Base-by-base conservation (phyloP, 1,139 yeast species). In the Diutina sp. region DNA sequence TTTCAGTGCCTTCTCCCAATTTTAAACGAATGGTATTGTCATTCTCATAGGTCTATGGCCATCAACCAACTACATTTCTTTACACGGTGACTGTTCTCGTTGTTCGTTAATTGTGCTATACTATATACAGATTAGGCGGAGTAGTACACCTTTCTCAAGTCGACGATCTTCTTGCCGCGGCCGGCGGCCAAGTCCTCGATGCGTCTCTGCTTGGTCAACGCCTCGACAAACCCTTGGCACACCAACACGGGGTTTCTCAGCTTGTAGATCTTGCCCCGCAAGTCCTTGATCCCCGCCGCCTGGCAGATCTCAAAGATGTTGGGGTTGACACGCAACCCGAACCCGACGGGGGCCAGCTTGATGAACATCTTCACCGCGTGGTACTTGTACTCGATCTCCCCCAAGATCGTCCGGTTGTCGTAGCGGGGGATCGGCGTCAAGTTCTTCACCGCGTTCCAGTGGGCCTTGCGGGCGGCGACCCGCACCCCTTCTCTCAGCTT, bases 221-320 rank as follows among this genome's bases (percentile, higher is more conserved):
- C 97, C 68, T 90, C 95, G 58, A 91, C 78, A 57, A 91, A 83
- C 54, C 95, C 96, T 74, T 91, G 90, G 58, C 91, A 89, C 56
- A 91, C 96, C 71, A 91, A 90, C 95, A 93, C 89, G 55, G 88
- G 87, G 72, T 93, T 93, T 76, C 98, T 82, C 45, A 97, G 88
- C 66, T 91, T 86, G 75, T 87, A 89, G 56, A 93, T 86, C 68
- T 91, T 91, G 4, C 96, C 97, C 64, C 91, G 83, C 64, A 93
- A 76, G 72, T 93, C 99, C 69, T 87, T 88, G 67, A 93, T 90
- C 61, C 99, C 99, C 3, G 95, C 96, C 60, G 93, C 86, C 67
- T 87, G 90, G 70, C 98, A 93, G 59, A 95, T 84, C 72, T 91
- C 97, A 66, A 87, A 90, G 62, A 93, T 85, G 69, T 86, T 83